phyloP scores from a whole-genome alignment of 1,139 yeast species.

The Geotrichum australiense region DNA sequence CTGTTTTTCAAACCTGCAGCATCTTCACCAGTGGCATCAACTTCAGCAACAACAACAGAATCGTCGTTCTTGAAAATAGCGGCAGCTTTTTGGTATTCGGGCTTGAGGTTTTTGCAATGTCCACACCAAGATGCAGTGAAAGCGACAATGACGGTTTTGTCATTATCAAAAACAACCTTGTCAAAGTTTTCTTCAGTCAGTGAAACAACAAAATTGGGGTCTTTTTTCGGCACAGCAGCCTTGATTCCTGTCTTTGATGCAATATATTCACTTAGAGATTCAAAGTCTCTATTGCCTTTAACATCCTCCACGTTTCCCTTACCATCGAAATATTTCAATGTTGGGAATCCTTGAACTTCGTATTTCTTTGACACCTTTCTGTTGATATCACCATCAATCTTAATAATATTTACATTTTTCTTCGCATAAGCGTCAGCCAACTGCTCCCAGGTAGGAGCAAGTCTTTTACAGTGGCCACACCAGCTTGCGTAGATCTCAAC shows the following conservation, averaged over 20 bases:
- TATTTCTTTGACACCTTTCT: constrained; percentile 49
- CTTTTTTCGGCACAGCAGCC: constrained; percentile 27
- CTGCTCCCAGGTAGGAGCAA: constrained; percentile 61
- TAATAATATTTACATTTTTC: constrained; percentile 40
- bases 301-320: constrained; percentile 27
- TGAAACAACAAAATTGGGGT: constrained; percentile 35
- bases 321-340: constrained; percentile 49
- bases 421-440: constrained; percentile 47
- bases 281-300: constrained; percentile 38
- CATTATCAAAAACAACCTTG: constrained; percentile 17
- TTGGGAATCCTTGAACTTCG: constrained; percentile 59
- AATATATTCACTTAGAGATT: constrained; percentile 41
- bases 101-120: constrained; percentile 63
- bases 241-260: constrained; percentile 42
- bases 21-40: constrained; percentile 43
- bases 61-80: constrained; percentile 41
- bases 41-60: constrained; percentile 44
- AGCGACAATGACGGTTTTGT: constrained; percentile 31
- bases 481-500: constrained; percentile 75
- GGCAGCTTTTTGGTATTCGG: constrained; percentile 55
- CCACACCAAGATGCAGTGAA: constrained; percentile 78
- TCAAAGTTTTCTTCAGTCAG: constrained; percentile 31
- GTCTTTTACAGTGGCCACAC: constrained; percentile 73
- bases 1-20: constrained; percentile 39
- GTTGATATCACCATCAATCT: constrained; percentile 63